Evolutionary conservation across 2,329 filamentous ascomycete species (phyloP).

Genomic region (Fusarium sterilihyphosum): DNA sequence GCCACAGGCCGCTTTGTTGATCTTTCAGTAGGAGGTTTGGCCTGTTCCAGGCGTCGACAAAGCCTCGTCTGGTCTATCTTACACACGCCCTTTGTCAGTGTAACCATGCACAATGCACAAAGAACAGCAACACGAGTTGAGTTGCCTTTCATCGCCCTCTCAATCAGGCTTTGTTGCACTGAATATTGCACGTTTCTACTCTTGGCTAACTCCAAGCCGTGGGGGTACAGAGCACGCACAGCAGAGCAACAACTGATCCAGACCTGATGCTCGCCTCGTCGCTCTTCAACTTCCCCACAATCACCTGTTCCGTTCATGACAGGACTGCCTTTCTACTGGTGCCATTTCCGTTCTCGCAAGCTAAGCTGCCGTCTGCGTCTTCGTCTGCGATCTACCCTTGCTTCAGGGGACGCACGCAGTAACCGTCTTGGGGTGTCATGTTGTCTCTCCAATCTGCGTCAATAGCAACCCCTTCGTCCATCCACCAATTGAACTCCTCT

Average conservation of each 20-base stretch:
- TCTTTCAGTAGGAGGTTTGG: conserved; percentile 2
- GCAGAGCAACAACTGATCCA: conserved; percentile 3
- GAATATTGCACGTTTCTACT: conserved; percentile 10
- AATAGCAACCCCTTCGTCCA: conserved; percentile 19
- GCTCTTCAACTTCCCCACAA: conserved; percentile 35
- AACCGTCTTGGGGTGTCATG: conserved; percentile 17
- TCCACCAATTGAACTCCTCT: conserved; percentile 28
- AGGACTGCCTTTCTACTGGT: conserved; percentile 10
- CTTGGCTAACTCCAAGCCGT: conserved; percentile 28
- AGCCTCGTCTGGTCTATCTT: conserved; percentile 25
- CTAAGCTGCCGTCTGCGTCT: conserved; percentile 24
- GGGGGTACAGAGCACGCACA: conserved; percentile 27
- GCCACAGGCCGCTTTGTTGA: conserved; percentile 31
- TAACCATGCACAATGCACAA: conserved; percentile 14
- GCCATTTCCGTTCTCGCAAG: conserved; percentile 13
- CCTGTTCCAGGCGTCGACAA: neutral
- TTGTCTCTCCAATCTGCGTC: conserved; percentile 35
- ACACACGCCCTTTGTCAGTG: conserved; percentile 26
- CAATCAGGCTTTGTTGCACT: conserved; percentile 1
- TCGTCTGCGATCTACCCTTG: conserved; percentile 29
- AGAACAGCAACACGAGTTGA: conserved; percentile 18
- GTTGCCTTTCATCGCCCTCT: conserved; percentile 9
- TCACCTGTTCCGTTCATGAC: conserved; percentile 26
- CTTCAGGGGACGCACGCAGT: conserved; percentile 19
- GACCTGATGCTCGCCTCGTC: conserved; percentile 14